A percentile compares a stretch with the other conserved stretches of the same genome.
These are phyloP conservation scores for Tolypocladium amazonense DNA, from an alignment of 2,329 filamentous ascomycete species.

Conservation along the genomic window DNA sequence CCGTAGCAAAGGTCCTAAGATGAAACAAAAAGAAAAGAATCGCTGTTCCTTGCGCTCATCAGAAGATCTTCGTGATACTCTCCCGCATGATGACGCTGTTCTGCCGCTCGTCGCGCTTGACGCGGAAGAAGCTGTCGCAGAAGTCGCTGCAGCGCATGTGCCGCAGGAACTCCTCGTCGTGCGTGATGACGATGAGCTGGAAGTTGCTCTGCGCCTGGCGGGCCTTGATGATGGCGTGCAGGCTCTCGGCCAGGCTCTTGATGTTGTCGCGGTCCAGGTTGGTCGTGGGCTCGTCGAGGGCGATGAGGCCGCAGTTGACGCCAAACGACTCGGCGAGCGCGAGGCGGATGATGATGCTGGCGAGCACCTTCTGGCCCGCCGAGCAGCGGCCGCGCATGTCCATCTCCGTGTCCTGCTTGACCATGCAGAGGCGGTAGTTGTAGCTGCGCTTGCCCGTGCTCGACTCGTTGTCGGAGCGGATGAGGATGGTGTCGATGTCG, in stretches of 20 bases:
- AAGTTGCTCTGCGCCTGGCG: conserved; percentile 86
- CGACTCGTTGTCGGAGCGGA: conserved; percentile 81
- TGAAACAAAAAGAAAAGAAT: not conserved
- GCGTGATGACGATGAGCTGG: conserved; percentile 96
- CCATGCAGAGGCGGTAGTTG: conserved; percentile 97
- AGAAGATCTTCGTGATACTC: conserved; percentile 42
- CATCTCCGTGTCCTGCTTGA: conserved; percentile 96
- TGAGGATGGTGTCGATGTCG: conserved; percentile 92
- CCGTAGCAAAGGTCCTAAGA: not conserved
- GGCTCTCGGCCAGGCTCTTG: conserved; percentile 69
- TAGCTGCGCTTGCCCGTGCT: conserved; percentile 67
- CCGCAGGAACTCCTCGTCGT: conserved; percentile 91
- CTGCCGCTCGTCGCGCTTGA: conserved; percentile 72
- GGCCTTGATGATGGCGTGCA: conserved; percentile 78
- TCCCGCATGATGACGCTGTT: conserved; percentile 76
- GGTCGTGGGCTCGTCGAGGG: conserved; percentile 93
- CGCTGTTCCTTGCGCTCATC: not conserved
- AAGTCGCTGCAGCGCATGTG: conserved; percentile 94
- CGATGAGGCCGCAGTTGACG: conserved; percentile 89
- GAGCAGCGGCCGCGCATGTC: conserved; percentile 98
- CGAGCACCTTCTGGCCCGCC: conserved; percentile 91
- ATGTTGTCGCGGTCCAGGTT: conserved; percentile 97
- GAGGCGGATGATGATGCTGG: conserved; percentile 93
- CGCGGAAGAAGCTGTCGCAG: conserved; percentile 82
- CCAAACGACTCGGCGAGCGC: conserved; percentile 95